A percentile compares a stretch with the other conserved stretches of the same genome.
phyloP scores from a whole-genome alignment of 805 yeast species.

The Saccharomycopsis sp. region DNA sequence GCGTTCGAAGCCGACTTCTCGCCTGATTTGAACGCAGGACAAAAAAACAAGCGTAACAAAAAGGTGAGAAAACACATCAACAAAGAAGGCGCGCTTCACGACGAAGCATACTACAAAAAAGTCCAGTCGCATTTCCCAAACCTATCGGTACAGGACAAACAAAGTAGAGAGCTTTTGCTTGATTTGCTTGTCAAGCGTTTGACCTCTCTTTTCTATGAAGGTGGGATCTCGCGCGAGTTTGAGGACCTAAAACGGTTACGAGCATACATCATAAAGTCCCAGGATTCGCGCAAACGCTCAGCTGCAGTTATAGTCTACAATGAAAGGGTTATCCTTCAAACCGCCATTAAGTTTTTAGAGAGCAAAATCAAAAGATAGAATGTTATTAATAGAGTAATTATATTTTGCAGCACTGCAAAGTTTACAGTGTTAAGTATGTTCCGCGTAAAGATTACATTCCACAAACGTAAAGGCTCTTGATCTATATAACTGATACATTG shows the following conservation, averaged over 20 bases:
- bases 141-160: not conserved
- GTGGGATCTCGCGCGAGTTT: not conserved
- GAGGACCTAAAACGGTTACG: not conserved
- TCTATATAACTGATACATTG: too few species aligned
- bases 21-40: not conserved
- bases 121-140: not conserved
- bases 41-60: not conserved
- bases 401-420: too few species aligned
- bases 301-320: not conserved
- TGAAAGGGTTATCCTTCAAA: not conserved
- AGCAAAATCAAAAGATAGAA: not conserved
- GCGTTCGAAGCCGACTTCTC: not conserved
- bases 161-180: not conserved
- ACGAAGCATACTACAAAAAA: not conserved
- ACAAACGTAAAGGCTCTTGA: too few species aligned
- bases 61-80: not conserved
- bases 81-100: not conserved
- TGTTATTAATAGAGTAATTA: too few species aligned
- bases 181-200: not conserved
- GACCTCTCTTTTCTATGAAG: not conserved
- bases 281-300: not conserved
- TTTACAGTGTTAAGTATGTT: too few species aligned
- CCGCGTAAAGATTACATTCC: not conserved
- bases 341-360: not conserved
- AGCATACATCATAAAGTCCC: not conserved